Evolutionary conservation across 352 stramenopile species (phyloP).

Genomic region (Globisporangium takayamanum): DNA sequence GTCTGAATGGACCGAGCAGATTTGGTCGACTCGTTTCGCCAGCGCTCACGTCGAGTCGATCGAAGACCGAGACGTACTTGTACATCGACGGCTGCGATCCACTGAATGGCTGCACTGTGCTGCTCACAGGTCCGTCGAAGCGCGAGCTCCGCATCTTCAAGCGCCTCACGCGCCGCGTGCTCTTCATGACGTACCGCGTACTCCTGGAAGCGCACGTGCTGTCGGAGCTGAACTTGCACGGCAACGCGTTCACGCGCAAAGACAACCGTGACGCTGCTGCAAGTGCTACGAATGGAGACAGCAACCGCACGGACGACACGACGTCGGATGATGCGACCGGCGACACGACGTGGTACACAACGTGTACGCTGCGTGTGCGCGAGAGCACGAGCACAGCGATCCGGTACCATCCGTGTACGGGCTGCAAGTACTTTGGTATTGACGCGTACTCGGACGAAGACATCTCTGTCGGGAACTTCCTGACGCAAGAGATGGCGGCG

Average conservation of each 20-base stretch:
- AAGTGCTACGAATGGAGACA: too few species aligned
- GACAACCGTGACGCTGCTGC: neutral
- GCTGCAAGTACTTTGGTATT: conserved; percentile 64
- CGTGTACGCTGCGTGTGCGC: conserved; percentile 56
- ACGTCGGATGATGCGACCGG: conserved; percentile 15
- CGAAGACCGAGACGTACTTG: conserved; percentile 84
- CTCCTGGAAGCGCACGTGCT: conserved; percentile 94
- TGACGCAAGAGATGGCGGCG: conserved; percentile 62
- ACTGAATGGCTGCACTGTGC: conserved; percentile 90
- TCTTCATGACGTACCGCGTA: conserved; percentile 94
- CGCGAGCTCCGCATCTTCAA: conserved; percentile 91
- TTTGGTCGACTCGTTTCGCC: neutral
- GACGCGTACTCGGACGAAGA: conserved; percentile 55
- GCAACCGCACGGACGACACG: conserved; percentile 6
- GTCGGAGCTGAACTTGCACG: conserved; percentile 77
- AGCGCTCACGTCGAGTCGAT: neutral
- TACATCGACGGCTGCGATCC: conserved; percentile 94
- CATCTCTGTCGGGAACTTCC: conserved; percentile 77
- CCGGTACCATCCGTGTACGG: conserved; percentile 67
- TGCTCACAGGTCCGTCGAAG: conserved; percentile 89
- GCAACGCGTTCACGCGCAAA: conserved; percentile 14
- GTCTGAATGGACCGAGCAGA: too few species aligned
- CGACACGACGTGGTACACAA: conserved; percentile 63
- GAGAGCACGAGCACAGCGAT: conserved; percentile 35
- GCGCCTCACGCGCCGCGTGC: conserved; percentile 80